These are phyloP conservation scores for Ceratobasidium sp. DNA, from an alignment of 1,284 basidiomycete species.

Conservation along the genomic window DNA sequence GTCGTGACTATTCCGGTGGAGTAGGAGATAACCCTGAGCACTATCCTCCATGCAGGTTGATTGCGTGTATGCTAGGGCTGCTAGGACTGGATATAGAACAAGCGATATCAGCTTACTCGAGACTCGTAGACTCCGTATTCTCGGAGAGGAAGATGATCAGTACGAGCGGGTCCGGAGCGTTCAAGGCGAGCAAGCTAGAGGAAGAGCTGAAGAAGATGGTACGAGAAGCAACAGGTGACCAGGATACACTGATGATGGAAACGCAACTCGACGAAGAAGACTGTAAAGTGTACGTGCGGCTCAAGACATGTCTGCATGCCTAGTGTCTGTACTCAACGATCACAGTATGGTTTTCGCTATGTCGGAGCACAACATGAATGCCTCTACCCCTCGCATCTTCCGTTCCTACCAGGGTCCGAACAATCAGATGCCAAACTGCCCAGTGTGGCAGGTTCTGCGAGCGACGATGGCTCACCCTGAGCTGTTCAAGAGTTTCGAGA, in stretches of 20 bases:
- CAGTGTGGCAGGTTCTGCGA: slow-evolving; percentile 4
- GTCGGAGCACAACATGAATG: too few species aligned
- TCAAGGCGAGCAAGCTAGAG: too few species aligned
- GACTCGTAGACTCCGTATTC: neutral
- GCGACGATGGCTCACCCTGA: slow-evolving; percentile 12
- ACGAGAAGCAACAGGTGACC: slow-evolving; percentile 1
- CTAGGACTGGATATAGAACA: neutral
- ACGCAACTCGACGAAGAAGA: neutral
- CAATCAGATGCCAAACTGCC: neutral
- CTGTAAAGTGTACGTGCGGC: neutral
- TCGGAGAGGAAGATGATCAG: slow-evolving; percentile 1
- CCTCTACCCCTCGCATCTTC: too few species aligned
- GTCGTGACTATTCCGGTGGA: too few species aligned
- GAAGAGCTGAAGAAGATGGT: neutral
- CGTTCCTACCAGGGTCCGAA: neutral
- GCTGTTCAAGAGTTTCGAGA: slow-evolving; percentile 11
- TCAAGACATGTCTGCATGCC: too few species aligned
- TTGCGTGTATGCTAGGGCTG: too few species aligned
- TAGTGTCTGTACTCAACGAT: too few species aligned
- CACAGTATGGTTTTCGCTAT: too few species aligned
- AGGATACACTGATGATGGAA: neutral
- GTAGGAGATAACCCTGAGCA: too few species aligned
- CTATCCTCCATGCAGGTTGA: too few species aligned
- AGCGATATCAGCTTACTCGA: neutral
- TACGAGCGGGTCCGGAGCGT: neutral